Evolutionary conservation across 106 monocot genomes (phyloP).

Genomic region (Posidonia australis): DNA sequence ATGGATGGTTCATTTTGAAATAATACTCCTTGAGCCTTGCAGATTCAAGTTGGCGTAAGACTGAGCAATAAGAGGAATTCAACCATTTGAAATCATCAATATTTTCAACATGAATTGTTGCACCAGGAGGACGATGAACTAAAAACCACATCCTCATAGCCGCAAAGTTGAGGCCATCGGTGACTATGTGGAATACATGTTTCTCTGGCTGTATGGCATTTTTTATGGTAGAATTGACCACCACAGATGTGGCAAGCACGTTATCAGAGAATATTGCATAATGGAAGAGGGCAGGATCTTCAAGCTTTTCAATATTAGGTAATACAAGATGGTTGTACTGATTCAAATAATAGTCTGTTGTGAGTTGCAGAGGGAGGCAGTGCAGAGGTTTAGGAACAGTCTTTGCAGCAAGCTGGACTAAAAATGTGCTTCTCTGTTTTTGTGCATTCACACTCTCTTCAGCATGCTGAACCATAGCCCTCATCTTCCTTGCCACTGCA

Average conservation of each 20-base stretch:
- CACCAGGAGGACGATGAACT: slow-evolving; percentile 18
- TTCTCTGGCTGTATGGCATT: slow-evolving; percentile 36
- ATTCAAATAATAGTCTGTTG: slow-evolving; percentile 38
- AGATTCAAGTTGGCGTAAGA: slow-evolving; percentile 38
- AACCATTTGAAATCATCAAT: slow-evolving; percentile 50
- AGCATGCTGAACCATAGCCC: slow-evolving; percentile 34
- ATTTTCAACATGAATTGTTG: slow-evolving; percentile 32
- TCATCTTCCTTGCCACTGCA: slow-evolving; percentile 28
- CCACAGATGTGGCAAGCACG: slow-evolving; percentile 47
- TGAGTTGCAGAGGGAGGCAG: slow-evolving; percentile 39
- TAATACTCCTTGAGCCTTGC: slow-evolving; percentile 34
- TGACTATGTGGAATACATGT: slow-evolving; percentile 53
- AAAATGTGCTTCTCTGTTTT: slow-evolving; percentile 28
- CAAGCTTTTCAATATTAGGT: slow-evolving; percentile 18
- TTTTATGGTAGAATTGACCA: slow-evolving; percentile 42
- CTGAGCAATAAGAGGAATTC: slow-evolving; percentile 39
- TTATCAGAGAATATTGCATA: slow-evolving; percentile 67
- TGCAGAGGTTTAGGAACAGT: slow-evolving; percentile 37
- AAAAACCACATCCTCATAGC: slow-evolving; percentile 63
- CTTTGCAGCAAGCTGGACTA: slow-evolving; percentile 41
- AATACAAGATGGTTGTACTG: slow-evolving; percentile 3
- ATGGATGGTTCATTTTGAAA: slow-evolving; percentile 34
- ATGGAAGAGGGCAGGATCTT: slow-evolving; percentile 42
- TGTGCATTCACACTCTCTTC: slow-evolving; percentile 23
- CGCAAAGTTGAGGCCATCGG: slow-evolving; percentile 34